Conservation (phyloP, 1,284 basidiomycete genomes). For the Apiotrichum veenhuisii region DNA sequence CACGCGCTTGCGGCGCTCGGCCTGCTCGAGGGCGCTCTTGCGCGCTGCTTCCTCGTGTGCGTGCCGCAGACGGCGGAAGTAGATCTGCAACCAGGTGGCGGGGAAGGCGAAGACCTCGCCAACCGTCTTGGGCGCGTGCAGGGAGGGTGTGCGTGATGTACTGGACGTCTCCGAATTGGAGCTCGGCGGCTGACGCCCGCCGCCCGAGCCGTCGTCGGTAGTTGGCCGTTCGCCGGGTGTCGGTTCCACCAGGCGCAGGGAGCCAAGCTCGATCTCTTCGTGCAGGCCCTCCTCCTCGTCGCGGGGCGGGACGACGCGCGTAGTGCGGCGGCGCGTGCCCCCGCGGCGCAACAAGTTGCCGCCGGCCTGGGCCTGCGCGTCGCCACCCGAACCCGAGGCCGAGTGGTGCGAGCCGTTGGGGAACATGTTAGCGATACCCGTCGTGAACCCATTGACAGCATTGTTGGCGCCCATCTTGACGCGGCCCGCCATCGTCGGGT, state of each 20-base stretch:
- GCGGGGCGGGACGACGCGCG: neutral
- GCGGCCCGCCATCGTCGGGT: constrained; percentile 7
- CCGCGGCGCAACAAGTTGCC: neutral
- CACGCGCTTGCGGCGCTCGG: constrained; percentile 37
- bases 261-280: constrained; percentile 16
- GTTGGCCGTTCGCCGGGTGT: neutral
- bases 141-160: constrained; percentile 42
- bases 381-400: neutral
- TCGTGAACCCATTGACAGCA: constrained; percentile 13
- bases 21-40: constrained; percentile 39
- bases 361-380: neutral
- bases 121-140: constrained; percentile 36
- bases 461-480: constrained; percentile 8
- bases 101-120: constrained; percentile 42
- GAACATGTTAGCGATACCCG: constrained; percentile 7
- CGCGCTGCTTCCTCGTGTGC: constrained; percentile 48
- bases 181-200: constrained; percentile 7
- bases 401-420: neutral
- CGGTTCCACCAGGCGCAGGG: constrained; percentile 14
- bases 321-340: neutral
- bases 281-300: constrained; percentile 25
- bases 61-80: constrained; percentile 40
- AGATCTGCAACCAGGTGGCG: constrained; percentile 42
- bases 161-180: constrained; percentile 45
- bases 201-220: constrained; percentile 9